Conservation (phyloP, 495 filamentous ascomycete genomes). For the Elaphomyces granulatus region DNA sequence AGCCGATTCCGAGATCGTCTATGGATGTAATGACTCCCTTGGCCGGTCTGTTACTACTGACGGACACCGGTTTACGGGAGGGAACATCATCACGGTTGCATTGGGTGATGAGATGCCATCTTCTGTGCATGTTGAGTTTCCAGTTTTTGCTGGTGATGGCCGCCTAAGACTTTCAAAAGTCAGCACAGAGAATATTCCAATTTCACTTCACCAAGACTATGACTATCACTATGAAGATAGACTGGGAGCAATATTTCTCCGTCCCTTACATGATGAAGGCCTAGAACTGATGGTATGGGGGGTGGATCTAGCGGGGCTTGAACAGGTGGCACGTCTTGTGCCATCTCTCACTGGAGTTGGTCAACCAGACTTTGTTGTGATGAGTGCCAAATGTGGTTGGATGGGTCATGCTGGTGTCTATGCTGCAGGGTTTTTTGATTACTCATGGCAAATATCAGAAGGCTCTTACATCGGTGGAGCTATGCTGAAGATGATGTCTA, state of each 20-base stretch:
- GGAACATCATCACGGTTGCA: conserved; percentile 23
- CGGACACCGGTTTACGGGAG: conserved; percentile 4
- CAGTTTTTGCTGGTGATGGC: conserved; percentile 11
- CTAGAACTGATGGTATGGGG: conserved; percentile 46
- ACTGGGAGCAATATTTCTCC: conserved; percentile 35
- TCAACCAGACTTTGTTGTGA: conserved; percentile 41
- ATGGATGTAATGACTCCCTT: conserved; percentile 5
- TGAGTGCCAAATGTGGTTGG: conserved; percentile 31
- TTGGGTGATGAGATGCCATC: conserved; percentile 9
- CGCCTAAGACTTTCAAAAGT: conserved; percentile 2
- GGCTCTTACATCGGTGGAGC: conserved; percentile 15
- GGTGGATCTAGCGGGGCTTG: conserved; percentile 26
- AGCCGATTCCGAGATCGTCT: conserved; percentile 36
- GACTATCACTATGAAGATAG: conserved; percentile 17
- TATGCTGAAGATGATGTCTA: no score
- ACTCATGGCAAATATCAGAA: conserved; percentile 35
- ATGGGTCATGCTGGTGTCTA: conserved; percentile 37
- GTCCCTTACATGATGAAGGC: conserved; percentile 27
- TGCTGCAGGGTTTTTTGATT: conserved; percentile 42
- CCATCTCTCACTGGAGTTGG: conserved; percentile 44
- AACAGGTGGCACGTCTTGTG: conserved; percentile 39
- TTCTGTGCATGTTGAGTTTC: conserved; percentile 5
- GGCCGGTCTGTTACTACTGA: no score
- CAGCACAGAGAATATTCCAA: background rate
- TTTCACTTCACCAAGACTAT: conserved; percentile 1